These are phyloP conservation scores for Sclerotinia trifoliorum DNA, from an alignment of 2,329 filamentous ascomycete genomes.

Conservation along the genomic window DNA sequence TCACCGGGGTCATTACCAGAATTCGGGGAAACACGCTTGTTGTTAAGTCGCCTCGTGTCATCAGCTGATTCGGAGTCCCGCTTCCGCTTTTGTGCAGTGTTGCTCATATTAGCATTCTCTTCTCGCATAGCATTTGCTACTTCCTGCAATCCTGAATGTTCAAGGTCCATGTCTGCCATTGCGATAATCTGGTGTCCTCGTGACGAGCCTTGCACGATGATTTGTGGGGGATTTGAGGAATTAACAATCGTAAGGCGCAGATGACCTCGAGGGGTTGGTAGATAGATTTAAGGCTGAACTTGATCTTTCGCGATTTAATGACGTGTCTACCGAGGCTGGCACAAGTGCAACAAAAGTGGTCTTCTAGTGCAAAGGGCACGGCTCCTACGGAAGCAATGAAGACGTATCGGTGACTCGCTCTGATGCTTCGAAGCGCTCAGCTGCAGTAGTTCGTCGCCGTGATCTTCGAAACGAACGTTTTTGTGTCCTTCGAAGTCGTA, in stretches of 20 bases:
- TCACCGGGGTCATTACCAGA: slow-evolving; percentile 33
- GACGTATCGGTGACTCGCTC: slow-evolving; percentile 31
- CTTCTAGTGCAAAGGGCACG: slow-evolving; percentile 28
- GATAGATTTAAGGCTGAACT: slow-evolving; percentile 37
- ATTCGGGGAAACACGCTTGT: slow-evolving; percentile 41
- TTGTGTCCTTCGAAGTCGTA: slow-evolving; percentile 36
- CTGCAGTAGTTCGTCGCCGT: slow-evolving; percentile 39
- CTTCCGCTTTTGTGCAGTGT: slow-evolving; percentile 40
- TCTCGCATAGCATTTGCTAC: slow-evolving; percentile 42
- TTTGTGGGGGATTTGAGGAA: slow-evolving; percentile 30
- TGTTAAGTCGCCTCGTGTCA: slow-evolving; percentile 38
- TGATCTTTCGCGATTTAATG: slow-evolving; percentile 35
- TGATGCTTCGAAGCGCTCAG: slow-evolving; percentile 38
- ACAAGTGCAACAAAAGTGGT: slow-evolving; percentile 36
- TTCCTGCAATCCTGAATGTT: slow-evolving; percentile 41
- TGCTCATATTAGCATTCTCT: slow-evolving; percentile 31
- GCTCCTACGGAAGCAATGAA: slow-evolving; percentile 29
- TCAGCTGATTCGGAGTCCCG: slow-evolving; percentile 41
- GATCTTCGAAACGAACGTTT: slow-evolving; percentile 38
- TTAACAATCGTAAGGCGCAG: slow-evolving; percentile 34
- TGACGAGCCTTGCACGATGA: slow-evolving; percentile 35
- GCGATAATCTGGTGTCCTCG: slow-evolving; percentile 27
- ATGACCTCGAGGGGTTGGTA: slow-evolving; percentile 40
- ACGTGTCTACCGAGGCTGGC: slow-evolving; percentile 40
- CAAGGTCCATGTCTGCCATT: slow-evolving; percentile 41